Evolutionary conservation across 176 grass and related monocot species (phyloP).

Genomic region (Ampelocalamus luodianensis): DNA sequence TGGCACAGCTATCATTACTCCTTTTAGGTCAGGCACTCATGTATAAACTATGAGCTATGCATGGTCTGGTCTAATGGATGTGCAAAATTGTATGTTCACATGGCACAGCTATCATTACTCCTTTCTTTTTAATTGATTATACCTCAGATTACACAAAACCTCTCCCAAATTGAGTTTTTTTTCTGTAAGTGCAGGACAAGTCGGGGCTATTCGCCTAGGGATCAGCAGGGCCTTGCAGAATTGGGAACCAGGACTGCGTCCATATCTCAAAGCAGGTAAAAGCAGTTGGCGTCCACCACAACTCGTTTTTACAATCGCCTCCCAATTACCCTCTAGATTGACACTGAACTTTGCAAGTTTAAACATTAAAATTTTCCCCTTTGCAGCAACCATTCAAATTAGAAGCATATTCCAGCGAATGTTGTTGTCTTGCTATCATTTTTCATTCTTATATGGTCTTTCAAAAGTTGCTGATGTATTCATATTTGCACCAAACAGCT

Average conservation of each 20-base stretch:
- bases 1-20: too few relatives aligned
- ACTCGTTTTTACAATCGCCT: not conserved
- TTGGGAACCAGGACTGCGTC: conserved; percentile 79
- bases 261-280: conserved; percentile 96
- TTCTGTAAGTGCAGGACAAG: conserved; percentile 66
- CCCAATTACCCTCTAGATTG: not conserved
- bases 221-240: conserved; percentile 96
- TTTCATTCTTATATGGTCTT: conserved; percentile 10
- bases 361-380: not conserved
- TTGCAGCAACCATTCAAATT: not conserved
- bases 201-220: conserved; percentile 88
- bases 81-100: conserved; percentile 4
- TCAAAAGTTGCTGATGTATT: conserved; percentile 1
- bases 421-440: not conserved
- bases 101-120: not conserved
- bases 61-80: not conserved
- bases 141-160: not conserved
- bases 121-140: not conserved
- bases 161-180: not conserved
- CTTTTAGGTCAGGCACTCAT: not conserved
- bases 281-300: not conserved
- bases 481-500: conserved; percentile 53
- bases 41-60: not conserved
- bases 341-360: not conserved
- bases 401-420: not conserved